Evolutionary conservation across 495 filamentous ascomycete species (phyloP).

Genomic region (Aspergillus asperescens): DNA sequence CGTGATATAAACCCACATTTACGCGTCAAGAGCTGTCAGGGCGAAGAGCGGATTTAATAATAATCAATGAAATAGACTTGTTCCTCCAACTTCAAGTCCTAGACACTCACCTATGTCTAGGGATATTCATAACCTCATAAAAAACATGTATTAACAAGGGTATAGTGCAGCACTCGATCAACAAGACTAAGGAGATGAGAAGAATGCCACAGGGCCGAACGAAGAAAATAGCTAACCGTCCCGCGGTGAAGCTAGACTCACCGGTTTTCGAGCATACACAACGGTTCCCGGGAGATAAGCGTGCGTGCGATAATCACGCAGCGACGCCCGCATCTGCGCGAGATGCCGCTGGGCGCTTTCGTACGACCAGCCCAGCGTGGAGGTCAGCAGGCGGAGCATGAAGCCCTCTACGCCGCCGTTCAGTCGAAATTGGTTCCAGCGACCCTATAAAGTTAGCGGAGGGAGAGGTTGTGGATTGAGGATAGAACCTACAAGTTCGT

Average conservation of each 20-base stretch:
- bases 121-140: no score
- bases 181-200: not conserved
- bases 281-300: constrained; percentile 26
- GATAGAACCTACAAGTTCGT: constrained; percentile 43
- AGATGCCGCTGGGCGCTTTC: constrained; percentile 21
- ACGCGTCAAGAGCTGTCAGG: no score
- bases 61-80: no score
- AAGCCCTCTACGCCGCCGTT: constrained; percentile 55
- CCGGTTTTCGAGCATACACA: constrained; percentile 22
- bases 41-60: no score
- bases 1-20: no score
- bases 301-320: constrained; percentile 20
- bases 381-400: constrained; percentile 56
- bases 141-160: no score
- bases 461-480: not conserved
- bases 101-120: no score
- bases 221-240: not conserved
- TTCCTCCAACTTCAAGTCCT: no score
- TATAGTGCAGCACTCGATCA: not conserved
- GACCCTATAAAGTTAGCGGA: constrained; percentile 34
- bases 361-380: constrained; percentile 38
- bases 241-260: not conserved
- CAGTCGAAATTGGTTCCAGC: constrained; percentile 56
- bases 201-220: not conserved
- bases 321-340: constrained; percentile 21